phyloP scores from a whole-genome alignment of 441 rosid species.

The Corymbia calophylla region DNA sequence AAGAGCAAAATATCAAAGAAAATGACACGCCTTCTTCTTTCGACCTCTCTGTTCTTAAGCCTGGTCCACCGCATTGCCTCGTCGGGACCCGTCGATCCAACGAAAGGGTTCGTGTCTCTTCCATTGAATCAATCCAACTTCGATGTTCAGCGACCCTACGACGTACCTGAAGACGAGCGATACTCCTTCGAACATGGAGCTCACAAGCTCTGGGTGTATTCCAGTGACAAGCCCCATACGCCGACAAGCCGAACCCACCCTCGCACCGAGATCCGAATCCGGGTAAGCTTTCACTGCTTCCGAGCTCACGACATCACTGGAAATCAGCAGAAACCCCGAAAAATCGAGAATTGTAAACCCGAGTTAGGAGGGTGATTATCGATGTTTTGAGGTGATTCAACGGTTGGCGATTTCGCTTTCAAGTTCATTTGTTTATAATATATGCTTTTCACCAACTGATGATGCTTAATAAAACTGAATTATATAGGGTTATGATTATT shows the following conservation, averaged over 20 bases:
- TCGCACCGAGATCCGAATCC: constrained; percentile 2
- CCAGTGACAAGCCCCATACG: constrained; percentile 13
- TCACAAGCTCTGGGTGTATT: constrained; percentile 22
- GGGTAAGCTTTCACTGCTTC: not conserved
- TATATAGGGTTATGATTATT: not conserved
- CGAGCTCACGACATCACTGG: not conserved
- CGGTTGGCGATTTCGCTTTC: not conserved
- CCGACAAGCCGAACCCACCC: constrained; percentile 4
- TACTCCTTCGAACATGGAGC: constrained; percentile 22
- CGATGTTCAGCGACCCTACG: constrained; percentile 17
- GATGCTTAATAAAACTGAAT: not conserved
- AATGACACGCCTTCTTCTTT: not conserved
- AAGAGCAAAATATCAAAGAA: not conserved
- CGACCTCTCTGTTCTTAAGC: not conserved
- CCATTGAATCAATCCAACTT: constrained; percentile 10
- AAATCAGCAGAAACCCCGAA: not conserved
- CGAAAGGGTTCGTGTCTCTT: constrained; percentile 15
- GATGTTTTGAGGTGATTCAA: not conserved
- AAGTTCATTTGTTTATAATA: not conserved
- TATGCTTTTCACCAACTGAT: not conserved
- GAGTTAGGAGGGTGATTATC: not conserved
- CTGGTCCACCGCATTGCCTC: not conserved
- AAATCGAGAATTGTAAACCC: not conserved
- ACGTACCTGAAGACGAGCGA: constrained; percentile 7
- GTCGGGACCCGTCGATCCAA: constrained; percentile 2